Base-by-base conservation (phyloP, 129 eudicot genomes). In the Scalesia atractyloides region DNA sequence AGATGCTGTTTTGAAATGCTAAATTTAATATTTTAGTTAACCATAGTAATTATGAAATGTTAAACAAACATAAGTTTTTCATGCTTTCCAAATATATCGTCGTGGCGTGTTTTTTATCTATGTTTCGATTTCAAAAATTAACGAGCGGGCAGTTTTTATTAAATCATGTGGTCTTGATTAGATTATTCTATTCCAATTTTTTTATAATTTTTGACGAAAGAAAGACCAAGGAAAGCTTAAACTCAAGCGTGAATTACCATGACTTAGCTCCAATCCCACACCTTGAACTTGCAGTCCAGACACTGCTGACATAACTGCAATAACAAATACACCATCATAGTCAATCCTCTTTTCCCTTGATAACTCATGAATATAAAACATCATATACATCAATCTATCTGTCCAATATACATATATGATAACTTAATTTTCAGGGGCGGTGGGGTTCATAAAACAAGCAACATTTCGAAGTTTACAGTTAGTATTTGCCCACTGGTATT, bases 241-340 rank as follows among this genome's bases (percentile, higher is more conserved):
- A 44, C 43, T n/a, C 20, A 1, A 49, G 41, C 58, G 9, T 43
- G 53, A 71, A 71, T 79, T 82, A 94, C 98, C 92, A 16, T 69
- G 76, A 53, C 85, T 78, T 73, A 90, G 71, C 67, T 56, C 76
- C 30, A 77, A 39, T 50, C 82, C 82, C 56, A 70, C 82, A 26
- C 82, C 82, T 77, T 70, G 59, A 60, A 80, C 81, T 68, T 82
- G 76, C 78, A 93, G 88, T 61, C 98, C 98, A 22, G 96, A 86
- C 74, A 93, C 84, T 72, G 98, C 70, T 51, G 96, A 85, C 51
- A 87, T 71, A 68, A 93, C 98, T 93, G 90, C 88, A 81, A 66
- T 12, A 60, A 49, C 17, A 33, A 68, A 74, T 15, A 76, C 7
- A 63, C 44, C 64, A 17, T 56, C 37, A 51, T 36, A 7, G 63